Evolutionary conservation across 345 rosid species (phyloP).

Genomic region (Citrus maxima): DNA sequence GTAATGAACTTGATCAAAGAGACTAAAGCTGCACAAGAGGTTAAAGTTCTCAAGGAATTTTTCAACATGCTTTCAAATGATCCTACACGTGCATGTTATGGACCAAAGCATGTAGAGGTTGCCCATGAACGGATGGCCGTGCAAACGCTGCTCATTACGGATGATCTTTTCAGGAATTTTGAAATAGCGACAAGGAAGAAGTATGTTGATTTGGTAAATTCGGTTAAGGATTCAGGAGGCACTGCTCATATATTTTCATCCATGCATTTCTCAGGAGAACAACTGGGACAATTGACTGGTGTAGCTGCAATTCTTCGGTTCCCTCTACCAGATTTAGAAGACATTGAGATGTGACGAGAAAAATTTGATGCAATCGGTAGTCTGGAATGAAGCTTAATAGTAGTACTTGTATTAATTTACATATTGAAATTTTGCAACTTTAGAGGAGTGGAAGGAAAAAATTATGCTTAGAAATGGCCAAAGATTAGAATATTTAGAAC

Average conservation of each 20-base stretch:
- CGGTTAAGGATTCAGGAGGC: no score
- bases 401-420: no score
- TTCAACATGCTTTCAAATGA: constrained; percentile 89
- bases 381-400: no score
- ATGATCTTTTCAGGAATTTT: constrained; percentile 86
- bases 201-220: constrained; percentile 43
- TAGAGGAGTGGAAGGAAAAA: no score
- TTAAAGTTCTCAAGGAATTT: constrained; percentile 61
- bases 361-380: no score
- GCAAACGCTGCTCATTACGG: constrained; percentile 85
- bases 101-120: constrained; percentile 85
- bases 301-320: constrained; percentile 92
- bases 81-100: constrained; percentile 78
- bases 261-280: constrained; percentile 93
- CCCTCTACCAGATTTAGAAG: constrained; percentile 93
- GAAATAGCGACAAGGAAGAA: constrained; percentile 57
- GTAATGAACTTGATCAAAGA: constrained; percentile 88
- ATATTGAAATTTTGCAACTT: no score
- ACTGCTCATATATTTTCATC: constrained; percentile 31
- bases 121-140: constrained; percentile 94
- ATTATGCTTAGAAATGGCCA: no score
- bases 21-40: constrained; percentile 69
- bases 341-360: constrained; percentile 74
- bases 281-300: constrained; percentile 78
- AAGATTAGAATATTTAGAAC: no score